Percentiles rank a stretch among this genome's conserved stretches.
Conservation (phyloP, 2,329 filamentous ascomycete genomes). For the Corynespora cassiicola region DNA sequence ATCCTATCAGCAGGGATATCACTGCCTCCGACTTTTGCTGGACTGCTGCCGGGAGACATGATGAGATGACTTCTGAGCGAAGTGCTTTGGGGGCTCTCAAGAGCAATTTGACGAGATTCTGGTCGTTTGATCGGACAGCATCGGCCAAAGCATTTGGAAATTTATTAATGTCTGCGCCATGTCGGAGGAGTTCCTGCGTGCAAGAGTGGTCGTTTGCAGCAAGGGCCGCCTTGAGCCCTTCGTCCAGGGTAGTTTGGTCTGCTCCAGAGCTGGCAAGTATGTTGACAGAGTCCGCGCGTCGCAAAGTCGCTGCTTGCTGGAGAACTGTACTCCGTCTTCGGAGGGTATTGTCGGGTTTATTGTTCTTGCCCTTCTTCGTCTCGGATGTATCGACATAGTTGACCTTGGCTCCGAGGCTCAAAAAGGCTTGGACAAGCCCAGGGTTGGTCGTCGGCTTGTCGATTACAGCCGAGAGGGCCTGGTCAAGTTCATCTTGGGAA, state of each 20-base stretch:
- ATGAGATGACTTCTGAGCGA: constrained; percentile 36
- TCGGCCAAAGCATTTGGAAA: constrained; percentile 38
- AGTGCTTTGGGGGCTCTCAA: constrained; percentile 41
- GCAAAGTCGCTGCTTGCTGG: constrained; percentile 39
- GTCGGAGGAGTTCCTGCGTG: constrained; percentile 39
- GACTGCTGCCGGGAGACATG: constrained; percentile 38
- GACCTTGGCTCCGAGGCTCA: constrained; percentile 42
- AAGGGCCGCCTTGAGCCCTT: constrained; percentile 40
- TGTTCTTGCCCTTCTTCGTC: constrained; percentile 28
- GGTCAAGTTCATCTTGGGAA: constrained; percentile 43
- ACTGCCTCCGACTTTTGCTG: constrained; percentile 36
- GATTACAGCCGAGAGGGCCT: constrained; percentile 40
- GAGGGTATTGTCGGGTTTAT: constrained; percentile 23
- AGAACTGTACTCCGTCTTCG: constrained; percentile 43
- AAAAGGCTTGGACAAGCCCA: constrained; percentile 41
- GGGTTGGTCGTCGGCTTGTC: constrained; percentile 34
- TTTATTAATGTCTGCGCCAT: constrained; percentile 41
- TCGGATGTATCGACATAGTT: constrained; percentile 31
- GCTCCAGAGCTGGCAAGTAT: constrained; percentile 41
- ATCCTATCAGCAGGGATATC: constrained; percentile 35
- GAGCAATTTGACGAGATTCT: constrained; percentile 34
- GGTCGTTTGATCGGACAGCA: constrained; percentile 38
- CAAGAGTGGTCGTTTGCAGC: constrained; percentile 38
- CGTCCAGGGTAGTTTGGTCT: constrained; percentile 41
- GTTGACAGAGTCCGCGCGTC: constrained; percentile 36